phyloP scores from a whole-genome alignment of 225 moss, liverwort and hornwort species.

The Ulota crispa region DNA sequence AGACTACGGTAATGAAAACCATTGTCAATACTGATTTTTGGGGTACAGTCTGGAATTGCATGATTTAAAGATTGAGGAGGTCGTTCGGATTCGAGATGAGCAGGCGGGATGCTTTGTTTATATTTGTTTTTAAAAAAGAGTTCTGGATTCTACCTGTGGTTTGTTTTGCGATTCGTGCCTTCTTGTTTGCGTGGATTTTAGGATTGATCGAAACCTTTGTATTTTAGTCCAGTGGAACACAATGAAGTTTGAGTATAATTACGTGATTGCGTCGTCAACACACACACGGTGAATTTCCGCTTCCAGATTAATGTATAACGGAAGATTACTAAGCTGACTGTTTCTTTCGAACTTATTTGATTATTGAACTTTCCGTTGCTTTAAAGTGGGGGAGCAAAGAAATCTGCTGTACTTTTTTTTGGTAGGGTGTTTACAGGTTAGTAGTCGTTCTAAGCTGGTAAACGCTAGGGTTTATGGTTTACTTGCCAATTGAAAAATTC shows the following conservation, averaged over 20 bases:
- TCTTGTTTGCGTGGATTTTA: background rate
- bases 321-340: background rate
- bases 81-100: conserved; percentile 62
- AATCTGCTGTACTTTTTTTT: too few relatives aligned
- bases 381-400: background rate
- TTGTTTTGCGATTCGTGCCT: background rate
- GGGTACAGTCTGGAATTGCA: background rate
- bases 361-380: background rate
- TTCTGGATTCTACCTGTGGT: background rate
- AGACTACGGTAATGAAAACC: background rate
- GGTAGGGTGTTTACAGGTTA: background rate
- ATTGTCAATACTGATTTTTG: background rate
- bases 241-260: background rate
- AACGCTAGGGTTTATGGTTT: background rate
- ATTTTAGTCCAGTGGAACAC: background rate
- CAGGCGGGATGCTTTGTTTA: conserved; percentile 36
- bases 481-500: background rate
- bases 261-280: background rate
- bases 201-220: background rate
- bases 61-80: too few relatives aligned
- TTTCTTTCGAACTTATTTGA: background rate
- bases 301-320: background rate
- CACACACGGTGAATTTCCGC: background rate
- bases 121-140: background rate
- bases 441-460: background rate